These are phyloP conservation scores for Fusarium burgessii DNA, from an alignment of 2,329 filamentous ascomycete species.

Conservation along the genomic window DNA sequence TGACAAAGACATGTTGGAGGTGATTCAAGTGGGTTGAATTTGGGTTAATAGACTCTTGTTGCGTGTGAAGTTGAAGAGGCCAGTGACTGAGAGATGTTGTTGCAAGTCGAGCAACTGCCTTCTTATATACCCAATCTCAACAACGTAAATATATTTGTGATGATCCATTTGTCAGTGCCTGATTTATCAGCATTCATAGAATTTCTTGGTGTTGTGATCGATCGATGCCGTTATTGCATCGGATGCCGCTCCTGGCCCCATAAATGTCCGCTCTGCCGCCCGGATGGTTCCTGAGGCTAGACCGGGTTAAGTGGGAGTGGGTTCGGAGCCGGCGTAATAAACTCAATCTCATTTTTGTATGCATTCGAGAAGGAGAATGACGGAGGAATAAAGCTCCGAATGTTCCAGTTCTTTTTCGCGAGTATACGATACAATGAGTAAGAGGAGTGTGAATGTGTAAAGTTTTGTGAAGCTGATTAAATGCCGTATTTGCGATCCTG, in stretches of 20 bases:
- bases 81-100: background rate
- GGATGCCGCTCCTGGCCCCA: constrained; percentile 4
- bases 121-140: constrained; percentile 4
- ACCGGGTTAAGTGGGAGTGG: background rate
- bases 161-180: background rate
- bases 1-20: constrained; percentile 8
- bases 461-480: too few species aligned
- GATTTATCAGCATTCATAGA: constrained; percentile 12
- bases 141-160: background rate
- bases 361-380: background rate
- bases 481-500: too few species aligned
- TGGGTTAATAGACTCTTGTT: background rate
- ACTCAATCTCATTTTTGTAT: background rate
- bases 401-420: background rate
- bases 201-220: background rate
- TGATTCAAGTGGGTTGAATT: background rate
- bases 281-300: background rate
- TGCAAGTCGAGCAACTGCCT: background rate
- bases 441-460: background rate
- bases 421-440: background rate
- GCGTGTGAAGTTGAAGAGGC: background rate
- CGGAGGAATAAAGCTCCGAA: background rate
- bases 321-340: background rate
- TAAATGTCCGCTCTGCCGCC: constrained; percentile 9
- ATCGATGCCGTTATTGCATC: background rate